Evolutionary conservation across 306 rosid genomes (phyloP).

Genomic region (Cyclanthera cordifolia): DNA sequence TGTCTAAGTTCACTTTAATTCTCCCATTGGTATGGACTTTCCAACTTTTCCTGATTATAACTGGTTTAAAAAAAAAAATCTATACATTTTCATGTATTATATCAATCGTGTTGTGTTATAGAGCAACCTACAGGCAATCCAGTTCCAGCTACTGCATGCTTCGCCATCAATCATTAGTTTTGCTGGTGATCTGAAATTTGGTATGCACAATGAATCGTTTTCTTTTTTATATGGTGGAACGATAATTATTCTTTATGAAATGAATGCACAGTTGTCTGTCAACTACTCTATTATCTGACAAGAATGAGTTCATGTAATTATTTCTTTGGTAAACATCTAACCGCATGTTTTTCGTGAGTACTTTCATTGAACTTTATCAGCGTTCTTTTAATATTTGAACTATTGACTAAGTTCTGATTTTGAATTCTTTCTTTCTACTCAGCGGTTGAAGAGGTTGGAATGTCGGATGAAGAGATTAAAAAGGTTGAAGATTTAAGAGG

Average conservation of each 20-base stretch:
- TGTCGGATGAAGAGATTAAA: slow-evolving; percentile 29
- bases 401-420: slow-evolving; percentile 19
- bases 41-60: slow-evolving; percentile 9
- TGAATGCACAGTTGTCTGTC: neutral
- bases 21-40: slow-evolving; percentile 59
- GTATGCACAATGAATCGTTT: slow-evolving; percentile 25
- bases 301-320: neutral
- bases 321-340: neutral
- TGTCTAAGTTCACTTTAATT: slow-evolving; percentile 83
- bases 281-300: neutral
- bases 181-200: slow-evolving; percentile 78
- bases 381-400: neutral
- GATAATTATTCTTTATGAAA: neutral
- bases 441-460: slow-evolving; percentile 56
- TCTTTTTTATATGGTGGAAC: neutral
- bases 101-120: slow-evolving; percentile 30
- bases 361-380: neutral
- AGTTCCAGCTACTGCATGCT: slow-evolving; percentile 75
- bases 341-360: neutral
- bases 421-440: slow-evolving; percentile 16
- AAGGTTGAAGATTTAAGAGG: slow-evolving; percentile 37
- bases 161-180: slow-evolving; percentile 57
- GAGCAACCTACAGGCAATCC: slow-evolving; percentile 74
- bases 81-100: neutral
- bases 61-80: no score